phyloP scores from a whole-genome alignment of 768 basidiomycete genomes.

The Boletus subparvulus region DNA sequence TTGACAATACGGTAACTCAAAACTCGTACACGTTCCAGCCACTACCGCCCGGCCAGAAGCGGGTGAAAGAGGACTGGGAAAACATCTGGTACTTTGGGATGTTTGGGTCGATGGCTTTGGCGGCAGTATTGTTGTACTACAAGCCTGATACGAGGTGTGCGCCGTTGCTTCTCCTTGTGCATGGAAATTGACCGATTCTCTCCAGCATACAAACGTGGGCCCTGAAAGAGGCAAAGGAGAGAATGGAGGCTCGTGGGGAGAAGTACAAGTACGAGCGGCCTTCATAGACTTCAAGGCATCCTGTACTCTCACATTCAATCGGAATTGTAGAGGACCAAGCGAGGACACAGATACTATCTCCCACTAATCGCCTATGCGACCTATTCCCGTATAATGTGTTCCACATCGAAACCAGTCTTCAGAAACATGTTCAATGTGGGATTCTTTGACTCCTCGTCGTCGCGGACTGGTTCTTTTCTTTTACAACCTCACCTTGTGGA shows the following conservation, averaged over 20 bases:
- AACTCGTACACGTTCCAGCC: slow-evolving; percentile 46
- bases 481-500: neutral
- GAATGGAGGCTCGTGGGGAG: slow-evolving; percentile 94
- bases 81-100: slow-evolving; percentile 87
- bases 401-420: too few species aligned
- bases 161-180: neutral
- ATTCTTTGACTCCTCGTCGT: too few species aligned
- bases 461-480: too few species aligned
- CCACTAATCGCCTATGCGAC: too few species aligned
- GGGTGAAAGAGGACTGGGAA: slow-evolving; percentile 90
- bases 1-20: slow-evolving; percentile 1
- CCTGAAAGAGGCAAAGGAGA: slow-evolving; percentile 79
- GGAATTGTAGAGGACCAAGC: neutral
- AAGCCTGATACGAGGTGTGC: slow-evolving; percentile 91
- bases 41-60: slow-evolving; percentile 74
- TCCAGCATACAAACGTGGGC: slow-evolving; percentile 91
- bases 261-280: slow-evolving; percentile 78
- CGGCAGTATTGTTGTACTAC: slow-evolving; percentile 77
- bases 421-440: too few species aligned
- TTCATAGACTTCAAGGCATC: slow-evolving; percentile 22
- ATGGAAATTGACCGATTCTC: neutral
- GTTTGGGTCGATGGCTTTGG: slow-evolving; percentile 83
- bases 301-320: slow-evolving; percentile 2
- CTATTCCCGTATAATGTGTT: too few species aligned
- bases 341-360: neutral